phyloP scores from a whole-genome alignment of 2,329 filamentous ascomycete genomes.

The Nannizziopsis arthrosporioides region DNA sequence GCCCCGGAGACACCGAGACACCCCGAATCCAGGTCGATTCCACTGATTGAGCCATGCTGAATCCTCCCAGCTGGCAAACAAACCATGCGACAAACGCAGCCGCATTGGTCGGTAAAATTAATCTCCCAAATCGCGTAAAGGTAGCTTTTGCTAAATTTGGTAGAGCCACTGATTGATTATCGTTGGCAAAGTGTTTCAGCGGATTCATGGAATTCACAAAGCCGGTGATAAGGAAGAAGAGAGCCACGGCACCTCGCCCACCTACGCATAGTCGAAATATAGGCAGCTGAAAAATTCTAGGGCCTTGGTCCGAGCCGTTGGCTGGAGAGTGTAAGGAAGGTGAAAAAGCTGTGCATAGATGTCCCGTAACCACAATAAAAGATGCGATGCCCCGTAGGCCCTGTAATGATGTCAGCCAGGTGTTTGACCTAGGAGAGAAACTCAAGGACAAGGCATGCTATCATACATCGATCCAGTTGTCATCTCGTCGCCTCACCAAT shows the following conservation, averaged over 20 bases:
- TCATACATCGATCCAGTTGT: slow-evolving; percentile 19
- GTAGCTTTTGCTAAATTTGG: slow-evolving; percentile 15
- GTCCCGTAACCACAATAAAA: slow-evolving; percentile 33
- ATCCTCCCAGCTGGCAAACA: slow-evolving; percentile 18
- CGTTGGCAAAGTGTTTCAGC: slow-evolving; percentile 16
- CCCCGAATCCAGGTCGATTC: slow-evolving; percentile 20
- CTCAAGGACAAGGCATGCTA: not conserved
- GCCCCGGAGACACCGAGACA: slow-evolving; percentile 11
- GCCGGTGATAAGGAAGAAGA: slow-evolving; percentile 23
- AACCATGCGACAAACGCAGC: slow-evolving; percentile 18
- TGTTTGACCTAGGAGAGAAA: not conserved
- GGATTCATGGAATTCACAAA: slow-evolving; percentile 22
- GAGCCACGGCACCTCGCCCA: slow-evolving; percentile 19
- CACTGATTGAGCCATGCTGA: slow-evolving; percentile 15
- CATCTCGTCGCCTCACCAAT: slow-evolving; percentile 13
- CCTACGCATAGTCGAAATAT: slow-evolving; percentile 20
- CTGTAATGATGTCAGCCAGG: not conserved
- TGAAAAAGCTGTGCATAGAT: slow-evolving; percentile 32
- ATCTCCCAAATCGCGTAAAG: slow-evolving; percentile 16
- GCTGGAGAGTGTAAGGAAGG: slow-evolving; percentile 31
- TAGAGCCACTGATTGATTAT: slow-evolving; percentile 16
- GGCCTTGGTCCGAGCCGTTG: slow-evolving; percentile 11
- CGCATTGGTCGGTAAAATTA: slow-evolving; percentile 20
- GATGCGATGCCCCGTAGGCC: slow-evolving; percentile 33
- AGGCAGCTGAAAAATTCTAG: slow-evolving; percentile 20